Conservation (phyloP, 225 moss, liverwort and hornwort species). For the Pseudisothecium myosuroides region DNA sequence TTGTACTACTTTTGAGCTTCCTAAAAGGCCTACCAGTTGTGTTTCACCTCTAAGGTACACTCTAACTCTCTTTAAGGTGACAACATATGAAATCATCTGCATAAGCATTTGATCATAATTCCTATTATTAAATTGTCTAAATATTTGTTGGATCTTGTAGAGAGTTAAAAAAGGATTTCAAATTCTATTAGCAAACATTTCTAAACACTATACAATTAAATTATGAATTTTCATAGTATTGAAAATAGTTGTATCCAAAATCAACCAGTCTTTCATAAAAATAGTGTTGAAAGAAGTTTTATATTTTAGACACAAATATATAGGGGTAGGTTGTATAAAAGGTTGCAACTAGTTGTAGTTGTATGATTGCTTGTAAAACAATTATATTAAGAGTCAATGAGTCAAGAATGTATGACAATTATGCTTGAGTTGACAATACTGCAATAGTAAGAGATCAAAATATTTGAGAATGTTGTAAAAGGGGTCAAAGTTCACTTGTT, state of each 20-base stretch:
- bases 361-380: neutral
- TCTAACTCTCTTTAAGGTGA: neutral
- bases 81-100: neutral
- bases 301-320: neutral
- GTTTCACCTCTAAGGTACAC: neutral
- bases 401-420: neutral
- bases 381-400: neutral
- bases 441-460: too few species aligned
- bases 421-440: rapidly evolving
- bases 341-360: neutral
- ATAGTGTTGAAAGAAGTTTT: neutral
- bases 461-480: neutral
- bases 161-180: too few species aligned
- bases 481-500: neutral
- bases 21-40: neutral
- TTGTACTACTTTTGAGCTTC: neutral
- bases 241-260: neutral
- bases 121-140: neutral
- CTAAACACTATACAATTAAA: neutral
- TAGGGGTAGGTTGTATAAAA: neutral
- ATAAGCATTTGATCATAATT: neutral
- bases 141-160: neutral
- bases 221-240: too few species aligned
- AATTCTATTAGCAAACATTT: neutral
- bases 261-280: neutral